Percentiles rank a stretch among this genome's conserved stretches.
Conservation (phyloP, 495 filamentous ascomycete species). For the Hypoxylon trugodes region DNA sequence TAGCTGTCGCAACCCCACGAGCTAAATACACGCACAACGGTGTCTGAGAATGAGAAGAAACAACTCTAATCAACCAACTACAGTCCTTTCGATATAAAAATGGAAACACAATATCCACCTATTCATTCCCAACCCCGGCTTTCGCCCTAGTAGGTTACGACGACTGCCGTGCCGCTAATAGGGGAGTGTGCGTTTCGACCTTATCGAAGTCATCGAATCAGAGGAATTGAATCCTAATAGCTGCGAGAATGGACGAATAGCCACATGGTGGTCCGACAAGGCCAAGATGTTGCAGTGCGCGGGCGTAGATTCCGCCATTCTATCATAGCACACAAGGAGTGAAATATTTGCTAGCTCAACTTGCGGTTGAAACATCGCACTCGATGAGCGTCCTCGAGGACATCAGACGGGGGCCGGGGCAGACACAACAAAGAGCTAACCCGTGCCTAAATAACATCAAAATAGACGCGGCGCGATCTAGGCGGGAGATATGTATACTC, state of each 20-base stretch:
- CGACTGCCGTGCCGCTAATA: slow-evolving; percentile 8
- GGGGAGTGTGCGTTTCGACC: slow-evolving; percentile 22
- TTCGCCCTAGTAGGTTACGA: slow-evolving; percentile 3
- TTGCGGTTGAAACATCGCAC: not conserved
- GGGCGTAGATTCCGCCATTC: not conserved
- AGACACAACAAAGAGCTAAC: too few species aligned
- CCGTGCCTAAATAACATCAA: not conserved
- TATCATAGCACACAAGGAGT: not conserved
- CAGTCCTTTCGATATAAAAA: too few species aligned
- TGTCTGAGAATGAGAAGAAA: slow-evolving; percentile 11
- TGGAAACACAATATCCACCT: not conserved
- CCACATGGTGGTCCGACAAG: slow-evolving; percentile 8
- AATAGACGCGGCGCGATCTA: not conserved
- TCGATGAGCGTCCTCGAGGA: not conserved
- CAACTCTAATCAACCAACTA: too few species aligned
- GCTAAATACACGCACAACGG: slow-evolving; percentile 3
- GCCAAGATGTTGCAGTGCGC: not conserved
- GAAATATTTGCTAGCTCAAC: not conserved
- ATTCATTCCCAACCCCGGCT: not conserved
- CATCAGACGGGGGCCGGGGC: not conserved
- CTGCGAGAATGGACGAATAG: not conserved
- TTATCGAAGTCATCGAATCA: slow-evolving; percentile 14
- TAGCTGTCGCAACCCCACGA: slow-evolving; percentile 26
- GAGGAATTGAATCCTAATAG: not conserved
- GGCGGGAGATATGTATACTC: not conserved